phyloP scores from a whole-genome alignment of 768 basidiomycete species.

The Amylocystis lapponica region DNA sequence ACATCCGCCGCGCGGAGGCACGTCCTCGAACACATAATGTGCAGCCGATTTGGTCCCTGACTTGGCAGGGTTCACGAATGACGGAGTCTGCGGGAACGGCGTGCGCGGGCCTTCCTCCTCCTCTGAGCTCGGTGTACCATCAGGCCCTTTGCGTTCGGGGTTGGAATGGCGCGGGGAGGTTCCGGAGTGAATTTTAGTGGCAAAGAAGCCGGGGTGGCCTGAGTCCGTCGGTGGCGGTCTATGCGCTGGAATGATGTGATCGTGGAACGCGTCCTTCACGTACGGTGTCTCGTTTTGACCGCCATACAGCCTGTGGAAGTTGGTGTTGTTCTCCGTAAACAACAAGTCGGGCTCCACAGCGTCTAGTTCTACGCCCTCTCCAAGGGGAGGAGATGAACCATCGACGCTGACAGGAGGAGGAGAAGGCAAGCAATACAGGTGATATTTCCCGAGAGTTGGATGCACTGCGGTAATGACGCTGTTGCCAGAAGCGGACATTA shows the following conservation, averaged over 20 bases:
- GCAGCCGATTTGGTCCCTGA: constrained; percentile 91
- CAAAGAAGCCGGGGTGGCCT: constrained; percentile 32
- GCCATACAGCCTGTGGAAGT: constrained; percentile 86
- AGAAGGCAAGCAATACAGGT: constrained; percentile 86
- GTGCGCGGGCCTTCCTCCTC: constrained; percentile 49
- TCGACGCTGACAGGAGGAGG: constrained; percentile 82
- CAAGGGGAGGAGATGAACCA: constrained; percentile 47
- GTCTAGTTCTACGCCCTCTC: constrained; percentile 39
- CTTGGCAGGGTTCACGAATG: constrained; percentile 82
- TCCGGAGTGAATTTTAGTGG: constrained; percentile 37
- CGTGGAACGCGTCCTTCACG: constrained; percentile 97
- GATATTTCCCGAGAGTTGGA: constrained; percentile 64
- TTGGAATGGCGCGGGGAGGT: constrained; percentile 11
- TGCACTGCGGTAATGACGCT: constrained; percentile 70
- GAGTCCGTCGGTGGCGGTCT: constrained; percentile 52
- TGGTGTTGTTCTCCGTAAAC: constrained; percentile 98
- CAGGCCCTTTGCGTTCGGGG: constrained; percentile 5
- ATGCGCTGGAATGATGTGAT: constrained; percentile 89
- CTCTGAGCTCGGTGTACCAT: constrained; percentile 26
- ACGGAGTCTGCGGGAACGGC: constrained; percentile 44
- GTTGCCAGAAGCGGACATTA: constrained; percentile 48
- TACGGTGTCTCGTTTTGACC: constrained; percentile 78
- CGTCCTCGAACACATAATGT: constrained; percentile 82
- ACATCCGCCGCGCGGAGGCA: constrained; percentile 90
- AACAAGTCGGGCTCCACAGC: constrained; percentile 78